Base-by-base conservation (phyloP, 345 rosid species). In the Schrenkiella parvula region DNA sequence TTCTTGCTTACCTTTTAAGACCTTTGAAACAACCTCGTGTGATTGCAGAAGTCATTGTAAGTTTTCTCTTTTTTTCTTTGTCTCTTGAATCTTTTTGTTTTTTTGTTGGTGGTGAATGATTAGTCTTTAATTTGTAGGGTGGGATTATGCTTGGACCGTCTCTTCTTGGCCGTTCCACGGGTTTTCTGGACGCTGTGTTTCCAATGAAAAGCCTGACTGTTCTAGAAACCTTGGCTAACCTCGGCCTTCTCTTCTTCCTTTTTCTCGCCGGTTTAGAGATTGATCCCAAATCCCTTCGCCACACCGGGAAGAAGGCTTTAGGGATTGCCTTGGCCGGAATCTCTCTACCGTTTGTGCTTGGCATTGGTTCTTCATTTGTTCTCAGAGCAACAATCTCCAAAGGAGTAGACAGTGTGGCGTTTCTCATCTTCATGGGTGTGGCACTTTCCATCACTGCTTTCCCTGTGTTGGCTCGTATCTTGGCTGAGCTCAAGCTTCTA, bases 351-450 rank as follows among this genome's bases (percentile, higher is more conserved):
- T 90, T 90, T 73, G 62, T 80, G 14, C 54, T 90, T 47, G 95
- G 96, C 34, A 80, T 88, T 41, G 96, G 95, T 7, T 54, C 86
- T 43, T 90, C 96, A 0, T 77, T 79, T 12, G 50, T 78, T 37
- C 84, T 86, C 10, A 71, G 68, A 8, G 82, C 72, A 25, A 86
- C 84, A 1, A 81, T 90, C 25, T 67, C 83, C n/a, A 67, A 84
- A 66, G 88, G 88, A 41, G 91, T 79, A 4, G 44, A 80, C 37
- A 48, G 53, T 14, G 53, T 82, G 0, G 70, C 95, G 1, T 85
- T 88, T 54, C 88, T 88, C 23, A 82, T 90, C 22, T 90, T 88
- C 86, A 88, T 90, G 95, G 96, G 96, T 7, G 93, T 90, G 39
- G 88, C 93, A 14, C 88, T 90, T 38, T 90, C 96, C 5, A 89